phyloP scores from a whole-genome alignment of 768 basidiomycete genomes.

The Mycena crocata region DNA sequence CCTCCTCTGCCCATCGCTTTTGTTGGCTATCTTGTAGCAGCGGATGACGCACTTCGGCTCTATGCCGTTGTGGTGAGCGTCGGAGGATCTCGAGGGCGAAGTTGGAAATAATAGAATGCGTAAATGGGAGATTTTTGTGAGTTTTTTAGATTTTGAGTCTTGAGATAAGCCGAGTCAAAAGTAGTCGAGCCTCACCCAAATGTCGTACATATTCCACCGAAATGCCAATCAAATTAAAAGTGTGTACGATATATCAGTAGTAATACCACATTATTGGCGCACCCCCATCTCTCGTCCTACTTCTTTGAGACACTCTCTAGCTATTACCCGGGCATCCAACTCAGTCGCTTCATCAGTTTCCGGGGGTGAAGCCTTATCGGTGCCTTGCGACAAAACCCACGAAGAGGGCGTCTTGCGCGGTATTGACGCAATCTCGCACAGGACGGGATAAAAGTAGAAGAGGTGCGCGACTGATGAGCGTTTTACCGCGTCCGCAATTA shows the following conservation, averaged over 20 bases:
- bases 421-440: constrained; percentile 84
- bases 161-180: neutral
- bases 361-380: constrained; percentile 30
- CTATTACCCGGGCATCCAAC: constrained; percentile 74
- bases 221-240: constrained; percentile 3
- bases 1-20: too few relatives aligned
- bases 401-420: constrained; percentile 74
- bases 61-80: too few relatives aligned
- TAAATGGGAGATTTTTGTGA: too few relatives aligned
- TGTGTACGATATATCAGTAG: neutral
- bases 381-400: constrained; percentile 58
- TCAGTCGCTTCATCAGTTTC: constrained; percentile 49
- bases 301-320: constrained; percentile 73
- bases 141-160: too few relatives aligned
- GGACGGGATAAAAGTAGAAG: constrained; percentile 85
- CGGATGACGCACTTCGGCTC: too few relatives aligned
- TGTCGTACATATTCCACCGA: neutral
- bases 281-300: constrained; percentile 83
- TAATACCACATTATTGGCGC: neutral
- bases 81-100: too few relatives aligned
- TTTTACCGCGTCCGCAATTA: constrained; percentile 78
- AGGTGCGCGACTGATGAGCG: constrained; percentile 86
- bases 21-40: too few relatives aligned
- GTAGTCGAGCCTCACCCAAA: neutral
- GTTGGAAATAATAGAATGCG: too few relatives aligned